Conservation (phyloP, 768 basidiomycete genomes). For the Infundibulicybe gibba region DNA sequence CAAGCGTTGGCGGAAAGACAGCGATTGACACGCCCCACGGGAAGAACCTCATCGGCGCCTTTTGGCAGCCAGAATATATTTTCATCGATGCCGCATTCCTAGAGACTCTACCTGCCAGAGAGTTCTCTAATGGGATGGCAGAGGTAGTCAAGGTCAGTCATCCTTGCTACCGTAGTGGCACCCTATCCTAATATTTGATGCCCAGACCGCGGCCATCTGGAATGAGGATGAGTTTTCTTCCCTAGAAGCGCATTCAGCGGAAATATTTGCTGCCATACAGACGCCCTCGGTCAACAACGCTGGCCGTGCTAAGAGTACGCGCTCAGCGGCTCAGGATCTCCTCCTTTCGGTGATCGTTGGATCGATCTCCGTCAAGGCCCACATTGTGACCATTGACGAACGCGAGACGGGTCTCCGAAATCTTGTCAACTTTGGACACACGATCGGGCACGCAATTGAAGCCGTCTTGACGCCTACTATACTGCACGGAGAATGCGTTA, state of each 20-base stretch:
- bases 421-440: conserved; percentile 98
- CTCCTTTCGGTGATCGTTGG: conserved; percentile 90
- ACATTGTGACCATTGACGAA: conserved; percentile 96
- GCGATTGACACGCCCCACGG: conserved; percentile 99
- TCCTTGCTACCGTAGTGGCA: not conserved
- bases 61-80: conserved; percentile 97
- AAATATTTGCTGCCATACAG: conserved; percentile 84
- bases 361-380: conserved; percentile 92
- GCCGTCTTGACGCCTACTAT: conserved; percentile 91
- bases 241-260: conserved; percentile 81
- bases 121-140: conserved; percentile 99
- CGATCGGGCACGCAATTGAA: conserved; percentile 98
- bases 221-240: conserved; percentile 84
- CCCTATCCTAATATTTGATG: conserved; percentile 2
- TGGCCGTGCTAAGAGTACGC: conserved; percentile 57
- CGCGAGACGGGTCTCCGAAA: conserved; percentile 96
- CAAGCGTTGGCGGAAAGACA: conserved; percentile 95
- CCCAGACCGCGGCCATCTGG: conserved; percentile 99
- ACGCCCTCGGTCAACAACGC: conserved; percentile 58
- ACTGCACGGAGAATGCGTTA: conserved; percentile 95
- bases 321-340: conserved; percentile 74
- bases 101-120: conserved; percentile 85
- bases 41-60: conserved; percentile 97
- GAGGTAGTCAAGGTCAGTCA: conserved; percentile 88
- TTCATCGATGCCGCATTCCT: conserved; percentile 98